Conservation (phyloP, 2,329 filamentous ascomycete species). For the Aureobasidium musti region DNA sequence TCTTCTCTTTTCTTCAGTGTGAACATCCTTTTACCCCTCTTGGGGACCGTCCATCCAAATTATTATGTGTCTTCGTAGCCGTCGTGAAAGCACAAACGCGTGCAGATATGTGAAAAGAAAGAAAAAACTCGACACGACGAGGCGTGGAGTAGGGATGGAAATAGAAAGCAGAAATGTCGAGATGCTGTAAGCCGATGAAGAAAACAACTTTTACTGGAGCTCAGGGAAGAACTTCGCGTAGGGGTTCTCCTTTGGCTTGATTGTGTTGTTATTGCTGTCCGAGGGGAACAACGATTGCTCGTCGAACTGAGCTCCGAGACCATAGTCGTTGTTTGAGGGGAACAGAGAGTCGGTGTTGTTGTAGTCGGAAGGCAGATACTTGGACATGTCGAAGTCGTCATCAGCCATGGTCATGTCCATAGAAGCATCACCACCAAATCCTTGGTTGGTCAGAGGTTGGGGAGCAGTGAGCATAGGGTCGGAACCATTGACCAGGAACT, state of each 20-base stretch:
- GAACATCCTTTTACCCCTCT: constrained; percentile 1
- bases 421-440: not conserved
- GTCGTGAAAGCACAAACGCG: constrained; percentile 15
- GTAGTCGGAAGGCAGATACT: constrained; percentile 16
- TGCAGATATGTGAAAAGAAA: constrained; percentile 10
- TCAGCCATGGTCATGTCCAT: constrained; percentile 9
- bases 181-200: not conserved
- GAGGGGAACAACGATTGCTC: constrained; percentile 16
- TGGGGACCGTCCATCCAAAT: constrained; percentile 17
- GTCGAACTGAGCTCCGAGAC: constrained; percentile 24
- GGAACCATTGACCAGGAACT: constrained; percentile 1
- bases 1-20: constrained; percentile 18
- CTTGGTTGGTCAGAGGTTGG: constrained; percentile 6
- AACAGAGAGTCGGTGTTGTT: constrained; percentile 21
- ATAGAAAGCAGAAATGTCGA: constrained; percentile 2
- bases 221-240: constrained; percentile 27
- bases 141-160: constrained; percentile 20
- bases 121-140: constrained; percentile 23
- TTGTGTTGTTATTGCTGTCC: not conserved
- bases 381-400: constrained; percentile 27
- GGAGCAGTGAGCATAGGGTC: constrained; percentile 20
- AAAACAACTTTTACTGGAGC: constrained; percentile 4
- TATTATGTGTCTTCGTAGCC: constrained; percentile 11
- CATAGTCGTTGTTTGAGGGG: constrained; percentile 3
- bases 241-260: constrained; percentile 11